Evolutionary conservation across 2,329 filamentous ascomycete genomes (phyloP).

Genomic region (Arachnomyces sp.): DNA sequence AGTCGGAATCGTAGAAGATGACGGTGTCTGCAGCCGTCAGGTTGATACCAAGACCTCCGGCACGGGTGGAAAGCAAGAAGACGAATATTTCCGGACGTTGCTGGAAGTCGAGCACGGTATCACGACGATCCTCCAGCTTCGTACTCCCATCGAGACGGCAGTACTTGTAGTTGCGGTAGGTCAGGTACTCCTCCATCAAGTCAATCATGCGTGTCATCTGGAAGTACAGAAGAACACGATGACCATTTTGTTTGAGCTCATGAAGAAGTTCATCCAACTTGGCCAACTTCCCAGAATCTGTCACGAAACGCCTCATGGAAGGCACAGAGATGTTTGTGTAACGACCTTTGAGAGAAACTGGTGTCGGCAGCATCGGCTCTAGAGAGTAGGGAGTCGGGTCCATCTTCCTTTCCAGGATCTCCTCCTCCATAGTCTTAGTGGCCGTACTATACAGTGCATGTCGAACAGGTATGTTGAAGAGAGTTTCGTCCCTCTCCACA

Average conservation of each 20-base stretch:
- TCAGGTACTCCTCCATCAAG: slow-evolving; percentile 97
- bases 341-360: slow-evolving; percentile 70
- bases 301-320: slow-evolving; percentile 96
- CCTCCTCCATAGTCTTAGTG: slow-evolving; percentile 58
- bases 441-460: slow-evolving; percentile 63
- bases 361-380: slow-evolving; percentile 62
- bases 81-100: slow-evolving; percentile 91
- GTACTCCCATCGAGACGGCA: slow-evolving; percentile 93
- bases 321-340: slow-evolving; percentile 90
- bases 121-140: slow-evolving; percentile 91
- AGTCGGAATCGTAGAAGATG: slow-evolving; percentile 99
- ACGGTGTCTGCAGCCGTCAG: slow-evolving; percentile 93
- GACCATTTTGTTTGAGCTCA: slow-evolving; percentile 82
- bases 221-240: slow-evolving; percentile 96
- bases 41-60: slow-evolving; percentile 96
- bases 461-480: slow-evolving; percentile 74
- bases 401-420: slow-evolving; percentile 65
- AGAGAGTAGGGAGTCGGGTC: slow-evolving; percentile 47
- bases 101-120: slow-evolving; percentile 96
- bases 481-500: slow-evolving; percentile 60
- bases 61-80: slow-evolving; percentile 90
- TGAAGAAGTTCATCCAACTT: slow-evolving; percentile 81
- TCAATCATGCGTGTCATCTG: slow-evolving; percentile 99
- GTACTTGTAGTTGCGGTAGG: slow-evolving; percentile 98
- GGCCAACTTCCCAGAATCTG: slow-evolving; percentile 91